A percentile compares a stretch with the other conserved stretches of the same genome.
phyloP scores from a whole-genome alignment of 2,329 filamentous ascomycete species.

The Botrytis aclada region DNA sequence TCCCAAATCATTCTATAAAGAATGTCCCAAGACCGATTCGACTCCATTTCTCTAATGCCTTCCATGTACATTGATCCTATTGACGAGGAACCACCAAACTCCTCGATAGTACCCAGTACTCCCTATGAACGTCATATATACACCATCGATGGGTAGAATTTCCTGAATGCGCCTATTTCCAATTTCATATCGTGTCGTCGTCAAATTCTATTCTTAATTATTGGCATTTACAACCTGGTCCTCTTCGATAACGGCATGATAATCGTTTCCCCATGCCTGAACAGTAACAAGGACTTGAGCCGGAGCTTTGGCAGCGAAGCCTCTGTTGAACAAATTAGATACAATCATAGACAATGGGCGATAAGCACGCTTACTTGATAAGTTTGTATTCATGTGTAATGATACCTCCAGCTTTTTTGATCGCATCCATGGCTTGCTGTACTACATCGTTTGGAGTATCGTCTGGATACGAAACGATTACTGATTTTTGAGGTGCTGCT shows the following conservation, averaged over 20 bases:
- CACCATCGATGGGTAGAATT: neutral
- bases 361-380: constrained; percentile 55
- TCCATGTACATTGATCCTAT: neutral
- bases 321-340: constrained; percentile 48
- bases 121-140: neutral
- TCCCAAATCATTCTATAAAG: neutral
- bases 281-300: constrained; percentile 66
- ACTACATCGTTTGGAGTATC: constrained; percentile 65
- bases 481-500: constrained; percentile 56
- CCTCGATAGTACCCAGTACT: neutral
- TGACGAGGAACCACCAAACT: neutral
- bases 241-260: constrained; percentile 69
- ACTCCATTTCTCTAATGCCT: neutral
- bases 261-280: constrained; percentile 57
- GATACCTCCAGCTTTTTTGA: constrained; percentile 66
- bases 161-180: neutral
- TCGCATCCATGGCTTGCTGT: constrained; percentile 66
- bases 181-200: neutral
- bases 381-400: constrained; percentile 76
- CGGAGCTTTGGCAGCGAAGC: constrained; percentile 73
- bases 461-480: constrained; percentile 75
- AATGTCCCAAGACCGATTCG: neutral
- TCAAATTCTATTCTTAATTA: constrained; percentile 15
- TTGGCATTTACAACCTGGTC: constrained; percentile 58
- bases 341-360: constrained; percentile 4